These are phyloP conservation scores for Saprolegnia diclina DNA, from an alignment of 352 stramenopile genomes.

Conservation along the genomic window DNA sequence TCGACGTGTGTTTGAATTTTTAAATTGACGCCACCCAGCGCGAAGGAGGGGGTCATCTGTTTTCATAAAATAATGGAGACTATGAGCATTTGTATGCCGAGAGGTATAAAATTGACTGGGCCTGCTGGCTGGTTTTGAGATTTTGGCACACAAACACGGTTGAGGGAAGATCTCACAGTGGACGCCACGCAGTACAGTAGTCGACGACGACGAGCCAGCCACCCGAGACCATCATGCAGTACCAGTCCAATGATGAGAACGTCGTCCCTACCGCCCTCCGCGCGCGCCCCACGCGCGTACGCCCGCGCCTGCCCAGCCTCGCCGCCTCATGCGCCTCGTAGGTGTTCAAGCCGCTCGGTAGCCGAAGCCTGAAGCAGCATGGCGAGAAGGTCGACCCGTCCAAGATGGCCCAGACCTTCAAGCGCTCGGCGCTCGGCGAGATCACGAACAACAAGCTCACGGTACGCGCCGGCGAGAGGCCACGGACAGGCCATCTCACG, in stretches of 20 bases:
- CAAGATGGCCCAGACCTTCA: slow-evolving; percentile 26
- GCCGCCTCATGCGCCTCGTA: background rate
- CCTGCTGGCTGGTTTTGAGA: slow-evolving; percentile 10
- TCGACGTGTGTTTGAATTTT: slow-evolving; percentile 24
- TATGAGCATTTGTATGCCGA: background rate
- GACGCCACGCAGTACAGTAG: background rate
- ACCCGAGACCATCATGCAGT: slow-evolving; percentile 13
- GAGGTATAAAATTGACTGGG: background rate
- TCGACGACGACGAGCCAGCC: background rate
- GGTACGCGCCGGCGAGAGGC: slow-evolving; percentile 42
- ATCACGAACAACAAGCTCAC: slow-evolving; percentile 65
- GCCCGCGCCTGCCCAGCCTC: background rate
- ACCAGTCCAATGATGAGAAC: slow-evolving; percentile 26
- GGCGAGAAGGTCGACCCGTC: slow-evolving; percentile 9
- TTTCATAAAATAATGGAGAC: background rate
- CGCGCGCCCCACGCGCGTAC: slow-evolving; percentile 3
- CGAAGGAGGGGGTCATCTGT: background rate
- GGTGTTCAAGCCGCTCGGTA: slow-evolving; percentile 23
- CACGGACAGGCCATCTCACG: slow-evolving; percentile 29
- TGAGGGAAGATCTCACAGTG: slow-evolving; percentile 26
- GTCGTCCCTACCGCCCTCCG: background rate
- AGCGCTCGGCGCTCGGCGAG: slow-evolving; percentile 51
- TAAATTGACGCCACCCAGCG: slow-evolving; percentile 6
- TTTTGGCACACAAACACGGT: slow-evolving; percentile 1
- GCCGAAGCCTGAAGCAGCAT: slow-evolving; percentile 2